Evolutionary conservation across 176 grass and related monocot species (phyloP).

Genomic region (Otatea glauca): DNA sequence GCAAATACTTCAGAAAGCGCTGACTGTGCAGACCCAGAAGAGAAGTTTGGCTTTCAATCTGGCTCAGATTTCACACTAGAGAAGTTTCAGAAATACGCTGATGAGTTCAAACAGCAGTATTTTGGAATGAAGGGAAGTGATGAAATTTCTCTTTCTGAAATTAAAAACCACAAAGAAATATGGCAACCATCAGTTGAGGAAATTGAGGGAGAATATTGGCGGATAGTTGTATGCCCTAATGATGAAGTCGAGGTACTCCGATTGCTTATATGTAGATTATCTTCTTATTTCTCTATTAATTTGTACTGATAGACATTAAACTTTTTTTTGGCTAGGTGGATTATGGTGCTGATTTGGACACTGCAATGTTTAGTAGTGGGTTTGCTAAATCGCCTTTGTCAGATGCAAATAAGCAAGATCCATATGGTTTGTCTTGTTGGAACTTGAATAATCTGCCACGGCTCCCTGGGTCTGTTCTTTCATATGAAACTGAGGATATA

Average conservation of each 20-base stretch:
- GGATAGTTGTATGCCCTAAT: slow-evolving; percentile 78
- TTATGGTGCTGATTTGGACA: slow-evolving; percentile 97
- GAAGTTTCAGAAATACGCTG: slow-evolving; percentile 64
- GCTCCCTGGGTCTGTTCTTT: slow-evolving; percentile 71
- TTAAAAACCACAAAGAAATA: slow-evolving; percentile 52
- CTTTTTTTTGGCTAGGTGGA: slow-evolving; percentile 63
- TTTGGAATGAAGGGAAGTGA: slow-evolving; percentile 67
- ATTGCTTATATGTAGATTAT: slow-evolving; percentile 18
- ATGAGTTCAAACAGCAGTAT: slow-evolving; percentile 78
- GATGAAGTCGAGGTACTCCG: slow-evolving; percentile 83
- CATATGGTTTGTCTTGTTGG: slow-evolving; percentile 67
- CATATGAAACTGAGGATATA: slow-evolving; percentile 88
- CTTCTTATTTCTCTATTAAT: slow-evolving; percentile 12
- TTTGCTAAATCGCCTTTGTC: slow-evolving; percentile 55
- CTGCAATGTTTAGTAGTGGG: slow-evolving; percentile 79
- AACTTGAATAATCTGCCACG: slow-evolving; percentile 91
- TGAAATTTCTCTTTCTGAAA: slow-evolving; percentile 59
- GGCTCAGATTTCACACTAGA: slow-evolving; percentile 87
- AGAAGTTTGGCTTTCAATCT: slow-evolving; percentile 97
- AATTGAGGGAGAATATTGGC: slow-evolving; percentile 99
- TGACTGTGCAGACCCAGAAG: slow-evolving; percentile 60
- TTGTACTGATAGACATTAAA: slow-evolving; percentile 36
- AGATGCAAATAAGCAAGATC: slow-evolving; percentile 60
- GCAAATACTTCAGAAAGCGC: slow-evolving; percentile 52
- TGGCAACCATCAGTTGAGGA: slow-evolving; percentile 75